phyloP scores from a whole-genome alignment of 177 flowering plant genomes.

The Telopea speciosissima region DNA sequence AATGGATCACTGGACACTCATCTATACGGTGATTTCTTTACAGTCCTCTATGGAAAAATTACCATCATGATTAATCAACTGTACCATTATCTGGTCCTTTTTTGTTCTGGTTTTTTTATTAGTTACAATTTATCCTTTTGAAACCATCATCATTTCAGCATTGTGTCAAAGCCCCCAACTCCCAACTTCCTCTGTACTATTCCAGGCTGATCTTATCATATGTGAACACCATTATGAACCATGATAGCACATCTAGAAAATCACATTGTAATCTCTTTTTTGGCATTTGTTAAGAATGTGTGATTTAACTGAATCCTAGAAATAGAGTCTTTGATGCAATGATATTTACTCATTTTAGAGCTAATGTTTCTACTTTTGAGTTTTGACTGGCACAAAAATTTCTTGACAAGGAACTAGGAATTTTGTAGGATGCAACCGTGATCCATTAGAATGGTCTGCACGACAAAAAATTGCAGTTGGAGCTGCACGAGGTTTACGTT shows the following conservation, averaged over 20 bases:
- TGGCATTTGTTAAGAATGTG: not conserved
- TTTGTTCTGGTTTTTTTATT: no score
- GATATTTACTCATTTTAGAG: not conserved
- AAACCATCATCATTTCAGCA: not conserved
- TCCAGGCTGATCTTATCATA: not conserved
- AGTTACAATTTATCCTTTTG: not conserved
- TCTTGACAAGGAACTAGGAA: not conserved
- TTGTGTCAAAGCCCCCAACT: not conserved
- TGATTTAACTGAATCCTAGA: not conserved
- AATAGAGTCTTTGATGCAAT: not conserved
- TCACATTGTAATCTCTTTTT: not conserved
- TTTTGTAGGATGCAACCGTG: constrained; percentile 40
- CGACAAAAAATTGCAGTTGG: constrained; percentile 89
- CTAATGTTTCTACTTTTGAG: not conserved
- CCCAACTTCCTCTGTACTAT: not conserved
- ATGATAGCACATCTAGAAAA: not conserved
- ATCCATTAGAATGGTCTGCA: constrained; percentile 66
- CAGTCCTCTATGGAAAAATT: not conserved
- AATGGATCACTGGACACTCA: constrained; percentile 87
- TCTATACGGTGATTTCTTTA: constrained; percentile 68
- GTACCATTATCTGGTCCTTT: not conserved
- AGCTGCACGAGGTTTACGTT: constrained; percentile 94
- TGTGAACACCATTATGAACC: not conserved
- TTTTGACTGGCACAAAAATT: not conserved
- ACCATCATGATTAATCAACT: not conserved